Percentiles rank a stretch among this genome's conserved stretches.
These are phyloP conservation scores for Nothophoma quercina DNA, from an alignment of 2,329 filamentous ascomycete genomes.

Conservation along the genomic window DNA sequence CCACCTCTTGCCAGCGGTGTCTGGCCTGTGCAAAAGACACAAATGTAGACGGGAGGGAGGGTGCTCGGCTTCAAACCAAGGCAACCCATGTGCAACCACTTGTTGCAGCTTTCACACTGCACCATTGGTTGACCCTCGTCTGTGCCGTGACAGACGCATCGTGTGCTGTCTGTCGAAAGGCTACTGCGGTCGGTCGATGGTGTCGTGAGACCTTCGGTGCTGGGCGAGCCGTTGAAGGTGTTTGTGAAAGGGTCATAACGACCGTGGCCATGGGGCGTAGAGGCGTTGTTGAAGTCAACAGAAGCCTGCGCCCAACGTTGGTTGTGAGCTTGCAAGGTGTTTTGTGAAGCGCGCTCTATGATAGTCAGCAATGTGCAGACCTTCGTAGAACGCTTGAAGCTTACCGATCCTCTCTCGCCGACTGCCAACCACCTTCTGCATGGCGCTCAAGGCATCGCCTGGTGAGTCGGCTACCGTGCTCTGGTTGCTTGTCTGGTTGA, in stretches of 20 bases:
- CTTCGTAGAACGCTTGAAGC: not conserved
- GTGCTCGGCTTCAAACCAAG: conserved; percentile 61
- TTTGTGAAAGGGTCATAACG: conserved; percentile 50
- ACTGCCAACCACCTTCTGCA: conserved; percentile 51
- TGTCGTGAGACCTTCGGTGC: conserved; percentile 57
- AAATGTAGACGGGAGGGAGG: conserved; percentile 52
- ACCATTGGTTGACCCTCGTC: conserved; percentile 66
- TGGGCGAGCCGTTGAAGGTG: conserved; percentile 52
- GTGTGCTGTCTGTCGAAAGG: conserved; percentile 59
- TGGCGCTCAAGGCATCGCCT: conserved; percentile 50
- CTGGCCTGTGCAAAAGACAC: conserved; percentile 51
- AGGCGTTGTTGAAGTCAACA: conserved; percentile 42
- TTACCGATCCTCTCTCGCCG: conserved; percentile 48
- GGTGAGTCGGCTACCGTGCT: conserved; percentile 41
- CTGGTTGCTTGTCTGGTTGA: conserved; percentile 33
- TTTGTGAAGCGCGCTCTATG: conserved; percentile 43
- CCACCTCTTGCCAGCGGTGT: conserved; percentile 45
- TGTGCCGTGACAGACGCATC: conserved; percentile 65
- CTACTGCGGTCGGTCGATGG: conserved; percentile 62
- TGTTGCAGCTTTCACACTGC: conserved; percentile 69
- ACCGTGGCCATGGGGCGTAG: conserved; percentile 26
- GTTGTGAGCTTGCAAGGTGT: conserved; percentile 53
- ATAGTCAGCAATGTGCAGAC: not conserved
- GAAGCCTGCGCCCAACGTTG: conserved; percentile 56
- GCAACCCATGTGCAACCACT: conserved; percentile 68